Evolutionary conservation across 306 rosid genomes (phyloP).

Genomic region (Geum urbanum): DNA sequence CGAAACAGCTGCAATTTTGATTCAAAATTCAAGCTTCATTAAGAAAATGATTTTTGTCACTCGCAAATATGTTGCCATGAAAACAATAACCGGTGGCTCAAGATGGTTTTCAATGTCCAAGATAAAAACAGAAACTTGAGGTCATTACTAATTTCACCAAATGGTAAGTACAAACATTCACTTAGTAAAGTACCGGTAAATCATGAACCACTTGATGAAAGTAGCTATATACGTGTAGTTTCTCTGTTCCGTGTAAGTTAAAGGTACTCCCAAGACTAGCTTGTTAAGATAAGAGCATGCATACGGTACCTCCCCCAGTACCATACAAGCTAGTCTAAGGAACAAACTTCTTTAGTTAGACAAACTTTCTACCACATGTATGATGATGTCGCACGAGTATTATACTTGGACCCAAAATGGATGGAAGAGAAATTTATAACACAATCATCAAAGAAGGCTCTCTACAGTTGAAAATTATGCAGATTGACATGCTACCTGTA

Average conservation of each 20-base stretch:
- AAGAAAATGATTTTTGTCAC: neutral
- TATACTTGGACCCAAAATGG: neutral
- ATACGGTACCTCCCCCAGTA: neutral
- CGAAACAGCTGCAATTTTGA: constrained; percentile 59
- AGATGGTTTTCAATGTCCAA: neutral
- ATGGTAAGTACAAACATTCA: neutral
- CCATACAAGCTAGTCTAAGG: neutral
- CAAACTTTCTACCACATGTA: neutral
- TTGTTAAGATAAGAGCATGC: neutral
- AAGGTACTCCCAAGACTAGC: neutral
- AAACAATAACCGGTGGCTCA: neutral
- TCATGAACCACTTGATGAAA: neutral
- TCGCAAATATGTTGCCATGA: too few species aligned
- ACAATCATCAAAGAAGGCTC: neutral
- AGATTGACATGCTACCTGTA: constrained; percentile 42
- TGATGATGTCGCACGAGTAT: neutral
- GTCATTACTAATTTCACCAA: neutral
- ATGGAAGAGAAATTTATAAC: neutral
- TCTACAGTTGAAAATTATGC: constrained; percentile 10
- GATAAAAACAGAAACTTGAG: neutral
- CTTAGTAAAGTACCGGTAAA: neutral
- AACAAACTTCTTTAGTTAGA: neutral
- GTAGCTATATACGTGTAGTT: neutral
- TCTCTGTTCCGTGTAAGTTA: neutral
- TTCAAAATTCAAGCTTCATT: constrained; percentile 16